Evolutionary conservation across 2,329 filamentous ascomycete genomes (phyloP).

Genomic region (Aspergillus tamarii): DNA sequence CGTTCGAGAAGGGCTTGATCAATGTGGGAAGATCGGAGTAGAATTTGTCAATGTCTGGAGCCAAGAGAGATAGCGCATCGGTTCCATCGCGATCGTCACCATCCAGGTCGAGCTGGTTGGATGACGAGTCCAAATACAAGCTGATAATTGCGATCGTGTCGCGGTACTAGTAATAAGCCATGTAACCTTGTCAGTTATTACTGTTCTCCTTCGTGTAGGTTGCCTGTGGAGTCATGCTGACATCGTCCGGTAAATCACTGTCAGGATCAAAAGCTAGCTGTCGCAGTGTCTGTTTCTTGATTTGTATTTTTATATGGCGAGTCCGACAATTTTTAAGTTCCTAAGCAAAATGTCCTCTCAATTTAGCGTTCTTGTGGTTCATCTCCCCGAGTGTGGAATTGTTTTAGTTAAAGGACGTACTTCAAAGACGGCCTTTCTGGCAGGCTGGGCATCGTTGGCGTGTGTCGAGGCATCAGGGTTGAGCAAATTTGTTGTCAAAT

Average conservation of each 20-base stretch:
- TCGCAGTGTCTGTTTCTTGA: conserved; percentile 36
- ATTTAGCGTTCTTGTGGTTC: not conserved
- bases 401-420: conserved; percentile 28
- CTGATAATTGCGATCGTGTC: conserved; percentile 40
- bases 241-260: conserved; percentile 38
- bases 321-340: conserved; percentile 40
- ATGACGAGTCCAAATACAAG: conserved; percentile 40
- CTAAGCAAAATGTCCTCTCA: conserved; percentile 22
- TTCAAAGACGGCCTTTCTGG: conserved; percentile 33
- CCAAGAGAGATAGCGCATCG: conserved; percentile 35
- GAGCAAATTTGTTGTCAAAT: conserved; percentile 41
- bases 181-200: not conserved
- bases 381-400: not conserved
- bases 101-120: conserved; percentile 25
- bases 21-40: conserved; percentile 33
- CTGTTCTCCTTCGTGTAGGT: not conserved
- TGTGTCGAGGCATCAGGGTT: conserved; percentile 46
- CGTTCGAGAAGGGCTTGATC: conserved; percentile 28
- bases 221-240: conserved; percentile 18
- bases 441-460: conserved; percentile 33
- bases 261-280: conserved; percentile 38
- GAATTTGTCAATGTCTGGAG: conserved; percentile 40
- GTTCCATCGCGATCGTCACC: conserved; percentile 21
- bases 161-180: conserved; percentile 31
- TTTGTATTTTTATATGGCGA: conserved; percentile 36